A percentile compares a stretch with the other conserved stretches of the same genome.
These are phyloP conservation scores for Carex scoparia DNA, from an alignment of 176 grass and related monocot genomes.

Conservation along the genomic window DNA sequence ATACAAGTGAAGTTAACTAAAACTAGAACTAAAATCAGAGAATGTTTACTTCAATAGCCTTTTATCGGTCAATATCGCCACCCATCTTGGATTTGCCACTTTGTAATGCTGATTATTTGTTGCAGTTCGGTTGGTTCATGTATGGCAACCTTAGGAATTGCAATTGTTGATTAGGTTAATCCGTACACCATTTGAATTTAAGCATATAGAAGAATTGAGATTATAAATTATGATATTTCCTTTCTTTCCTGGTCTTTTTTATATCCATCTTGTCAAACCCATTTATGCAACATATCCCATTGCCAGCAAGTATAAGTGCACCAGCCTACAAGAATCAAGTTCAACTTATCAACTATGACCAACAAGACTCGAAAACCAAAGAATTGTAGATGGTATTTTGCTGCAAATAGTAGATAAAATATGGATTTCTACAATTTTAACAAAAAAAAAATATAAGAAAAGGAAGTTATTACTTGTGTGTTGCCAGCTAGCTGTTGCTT, in stretches of 20 bases:
- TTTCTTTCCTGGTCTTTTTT: constrained; percentile 66
- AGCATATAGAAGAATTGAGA: neutral
- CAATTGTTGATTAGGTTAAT: neutral
- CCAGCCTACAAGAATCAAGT: constrained; percentile 56
- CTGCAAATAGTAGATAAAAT: too few species aligned
- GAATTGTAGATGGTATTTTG: too few species aligned
- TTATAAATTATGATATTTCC: constrained; percentile 18
- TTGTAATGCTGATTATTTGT: constrained; percentile 97
- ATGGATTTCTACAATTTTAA: too few species aligned
- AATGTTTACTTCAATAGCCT: constrained; percentile 69
- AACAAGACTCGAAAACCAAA: neutral
- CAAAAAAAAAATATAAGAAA: too few species aligned
- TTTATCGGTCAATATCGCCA: constrained; percentile 81
- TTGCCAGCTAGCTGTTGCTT: too few species aligned
- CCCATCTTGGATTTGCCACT: constrained; percentile 80
- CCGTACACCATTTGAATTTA: neutral
- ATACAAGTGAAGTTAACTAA: neutral
- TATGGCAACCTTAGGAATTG: constrained; percentile 77
- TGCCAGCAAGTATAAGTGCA: constrained; percentile 97
- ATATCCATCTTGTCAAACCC: constrained; percentile 99
- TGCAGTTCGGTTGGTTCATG: constrained; percentile 96
- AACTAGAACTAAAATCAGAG: neutral
- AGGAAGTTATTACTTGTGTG: too few species aligned
- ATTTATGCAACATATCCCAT: constrained; percentile 92
- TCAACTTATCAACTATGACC: neutral